These are phyloP conservation scores for Fusarium annulatum DNA, from an alignment of 2,329 filamentous ascomycete species.

Conservation along the genomic window DNA sequence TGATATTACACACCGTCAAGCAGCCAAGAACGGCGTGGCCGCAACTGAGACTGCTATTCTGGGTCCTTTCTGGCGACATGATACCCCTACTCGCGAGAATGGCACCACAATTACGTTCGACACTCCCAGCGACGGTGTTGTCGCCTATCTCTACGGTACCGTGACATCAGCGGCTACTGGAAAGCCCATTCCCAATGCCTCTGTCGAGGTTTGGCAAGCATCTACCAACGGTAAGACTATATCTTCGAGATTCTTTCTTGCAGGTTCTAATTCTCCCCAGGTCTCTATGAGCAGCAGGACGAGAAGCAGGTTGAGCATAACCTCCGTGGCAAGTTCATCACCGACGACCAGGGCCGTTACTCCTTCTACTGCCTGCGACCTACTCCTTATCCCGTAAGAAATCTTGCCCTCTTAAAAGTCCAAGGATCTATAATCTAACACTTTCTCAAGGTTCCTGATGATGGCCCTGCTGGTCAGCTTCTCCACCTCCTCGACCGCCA, in stretches of 20 bases:
- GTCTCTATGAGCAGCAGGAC: constrained; percentile 78
- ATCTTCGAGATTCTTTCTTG: no score
- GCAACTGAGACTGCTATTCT: constrained; percentile 82
- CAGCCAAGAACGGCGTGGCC: constrained; percentile 55
- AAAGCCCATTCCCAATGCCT: constrained; percentile 71
- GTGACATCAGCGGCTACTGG: constrained; percentile 68
- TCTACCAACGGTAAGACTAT: constrained; percentile 70
- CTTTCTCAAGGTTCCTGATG: constrained; percentile 50
- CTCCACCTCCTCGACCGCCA: constrained; percentile 66
- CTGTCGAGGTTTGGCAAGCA: constrained; percentile 83
- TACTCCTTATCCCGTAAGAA: constrained; percentile 62
- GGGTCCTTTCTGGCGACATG: constrained; percentile 84
- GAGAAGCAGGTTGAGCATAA: constrained; percentile 77
- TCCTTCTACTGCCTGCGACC: constrained; percentile 70
- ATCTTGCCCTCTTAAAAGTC: not conserved
- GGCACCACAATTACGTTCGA: constrained; percentile 73
- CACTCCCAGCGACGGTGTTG: constrained; percentile 60
- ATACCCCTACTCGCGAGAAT: constrained; percentile 76
- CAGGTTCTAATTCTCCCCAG: constrained; percentile 28
- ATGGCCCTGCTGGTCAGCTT: constrained; percentile 65
- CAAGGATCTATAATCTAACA: not conserved
- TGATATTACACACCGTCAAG: constrained; percentile 78
- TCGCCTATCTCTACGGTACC: constrained; percentile 73
- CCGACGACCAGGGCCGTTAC: constrained; percentile 73
- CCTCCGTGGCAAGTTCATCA: constrained; percentile 77